These are phyloP conservation scores for Penicillium coprophilum DNA, from an alignment of 495 filamentous ascomycete genomes.

Conservation along the genomic window DNA sequence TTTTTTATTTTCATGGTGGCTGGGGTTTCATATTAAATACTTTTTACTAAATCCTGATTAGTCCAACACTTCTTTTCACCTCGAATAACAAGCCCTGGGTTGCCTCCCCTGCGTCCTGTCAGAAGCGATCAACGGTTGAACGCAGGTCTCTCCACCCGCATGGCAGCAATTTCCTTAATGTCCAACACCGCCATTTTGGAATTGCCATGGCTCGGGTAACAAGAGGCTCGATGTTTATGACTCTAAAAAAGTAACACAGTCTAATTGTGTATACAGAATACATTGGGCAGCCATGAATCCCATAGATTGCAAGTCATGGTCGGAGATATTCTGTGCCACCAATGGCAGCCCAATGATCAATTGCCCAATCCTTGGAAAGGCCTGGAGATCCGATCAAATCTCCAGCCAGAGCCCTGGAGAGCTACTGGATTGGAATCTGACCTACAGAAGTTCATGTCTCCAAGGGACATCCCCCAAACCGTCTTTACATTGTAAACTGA, in stretches of 20 bases:
- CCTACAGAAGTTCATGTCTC: neutral
- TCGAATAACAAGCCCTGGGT: constrained; percentile 4
- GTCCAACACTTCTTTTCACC: neutral
- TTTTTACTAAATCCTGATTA: constrained; percentile 3
- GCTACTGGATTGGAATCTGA: neutral
- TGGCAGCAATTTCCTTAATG: constrained; percentile 3
- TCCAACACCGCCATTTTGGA: constrained; percentile 11
- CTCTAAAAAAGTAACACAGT: neutral
- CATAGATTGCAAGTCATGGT: neutral
- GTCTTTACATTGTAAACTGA: neutral
- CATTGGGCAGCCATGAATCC: constrained; percentile 1
- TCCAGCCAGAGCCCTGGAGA: neutral
- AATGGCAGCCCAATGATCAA: constrained; percentile 16
- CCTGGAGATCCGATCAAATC: constrained; percentile 3
- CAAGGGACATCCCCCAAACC: neutral
- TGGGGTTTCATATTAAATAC: constrained; percentile 28
- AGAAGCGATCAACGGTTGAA: constrained; percentile 9
- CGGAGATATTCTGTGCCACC: constrained; percentile 8
- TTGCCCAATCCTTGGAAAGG: constrained; percentile 6
- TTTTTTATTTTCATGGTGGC: constrained; percentile 18
- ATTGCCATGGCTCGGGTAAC: neutral
- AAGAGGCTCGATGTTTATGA: too few relatives aligned
- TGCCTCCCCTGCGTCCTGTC: neutral
- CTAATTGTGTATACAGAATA: neutral
- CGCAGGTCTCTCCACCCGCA: constrained; percentile 4